A percentile compares a stretch with the other conserved stretches of the same genome.
Conservation (phyloP, 1,284 basidiomycete species). For the Melampsora occidentalis region DNA sequence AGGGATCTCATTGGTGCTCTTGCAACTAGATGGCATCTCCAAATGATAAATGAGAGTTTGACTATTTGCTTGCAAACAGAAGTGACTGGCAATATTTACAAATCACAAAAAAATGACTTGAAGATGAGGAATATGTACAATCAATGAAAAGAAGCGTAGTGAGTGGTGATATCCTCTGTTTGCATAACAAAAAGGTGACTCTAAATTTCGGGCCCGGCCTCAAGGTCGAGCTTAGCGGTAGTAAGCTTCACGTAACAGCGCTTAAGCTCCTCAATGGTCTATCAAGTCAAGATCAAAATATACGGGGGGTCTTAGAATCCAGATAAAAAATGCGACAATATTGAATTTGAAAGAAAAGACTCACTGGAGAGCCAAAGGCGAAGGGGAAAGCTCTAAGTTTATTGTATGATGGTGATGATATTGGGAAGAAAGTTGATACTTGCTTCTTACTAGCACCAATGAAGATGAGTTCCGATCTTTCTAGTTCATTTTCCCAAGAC, state of each 20-base stretch:
- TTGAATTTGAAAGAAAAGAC: neutral
- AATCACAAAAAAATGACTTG: too few species aligned
- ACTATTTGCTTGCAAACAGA: too few species aligned
- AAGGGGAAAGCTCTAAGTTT: neutral
- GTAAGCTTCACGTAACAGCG: neutral
- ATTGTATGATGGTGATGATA: neutral
- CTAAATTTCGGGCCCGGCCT: too few species aligned
- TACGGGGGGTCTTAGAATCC: too few species aligned
- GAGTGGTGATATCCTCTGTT: too few species aligned
- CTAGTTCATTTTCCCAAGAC: neutral
- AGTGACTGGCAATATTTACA: too few species aligned
- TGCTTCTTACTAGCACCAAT: neutral
- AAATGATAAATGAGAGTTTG: too few species aligned
- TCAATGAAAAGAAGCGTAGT: too few species aligned
- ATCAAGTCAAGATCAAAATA: too few species aligned
- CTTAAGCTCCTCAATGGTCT: neutral
- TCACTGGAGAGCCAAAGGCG: neutral
- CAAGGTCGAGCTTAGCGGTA: neutral
- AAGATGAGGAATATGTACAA: too few species aligned
- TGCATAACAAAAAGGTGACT: neutral
- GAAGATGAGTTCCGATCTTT: neutral
- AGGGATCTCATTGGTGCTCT: too few species aligned
- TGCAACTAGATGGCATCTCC: too few species aligned
- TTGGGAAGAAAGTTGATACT: neutral
- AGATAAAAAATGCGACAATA: neutral